Evolutionary conservation across 805 yeast genomes (phyloP).

Genomic region (Diddensiella caesifluorescens): DNA sequence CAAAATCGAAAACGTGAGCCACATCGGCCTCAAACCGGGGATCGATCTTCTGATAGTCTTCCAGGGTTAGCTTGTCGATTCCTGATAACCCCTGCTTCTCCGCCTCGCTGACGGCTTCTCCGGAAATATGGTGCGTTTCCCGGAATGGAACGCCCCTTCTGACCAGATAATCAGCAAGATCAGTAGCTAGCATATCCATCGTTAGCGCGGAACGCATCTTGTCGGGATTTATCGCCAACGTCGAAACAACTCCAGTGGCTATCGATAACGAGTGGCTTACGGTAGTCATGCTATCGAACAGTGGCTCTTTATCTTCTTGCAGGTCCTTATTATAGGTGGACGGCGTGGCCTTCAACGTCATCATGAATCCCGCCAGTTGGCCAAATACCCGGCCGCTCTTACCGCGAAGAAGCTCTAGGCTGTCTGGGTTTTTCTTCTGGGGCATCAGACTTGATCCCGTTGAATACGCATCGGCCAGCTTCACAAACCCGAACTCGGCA

Average conservation of each 20-base stretch:
- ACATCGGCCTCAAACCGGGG: slow-evolving; percentile 77
- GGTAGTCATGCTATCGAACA: slow-evolving; percentile 83
- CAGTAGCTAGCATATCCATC: slow-evolving; percentile 99
- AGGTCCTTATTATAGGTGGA: slow-evolving; percentile 96
- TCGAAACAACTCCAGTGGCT: slow-evolving; percentile 94
- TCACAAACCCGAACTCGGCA: slow-evolving; percentile 93
- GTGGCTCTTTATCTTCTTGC: slow-evolving; percentile 99
- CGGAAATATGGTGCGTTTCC: slow-evolving; percentile 98
- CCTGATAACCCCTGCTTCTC: slow-evolving; percentile 75
- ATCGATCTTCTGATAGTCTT: slow-evolving; percentile 77
- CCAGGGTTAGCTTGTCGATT: slow-evolving; percentile 74
- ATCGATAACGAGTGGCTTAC: slow-evolving; percentile 91
- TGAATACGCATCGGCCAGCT: slow-evolving; percentile 94
- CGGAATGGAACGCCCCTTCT: slow-evolving; percentile 98
- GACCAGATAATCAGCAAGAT: slow-evolving; percentile 94
- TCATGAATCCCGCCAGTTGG: slow-evolving; percentile 87
- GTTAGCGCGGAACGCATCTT: slow-evolving; percentile 85
- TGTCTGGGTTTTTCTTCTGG: slow-evolving; percentile 97
- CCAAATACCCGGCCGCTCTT: slow-evolving; percentile 98
- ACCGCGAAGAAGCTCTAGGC: slow-evolving; percentile 90
- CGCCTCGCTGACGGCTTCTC: slow-evolving; percentile 91
- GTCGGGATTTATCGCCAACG: slow-evolving; percentile 64
- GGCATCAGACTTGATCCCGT: slow-evolving; percentile 99
- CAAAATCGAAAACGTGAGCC: slow-evolving; percentile 81
- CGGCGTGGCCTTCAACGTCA: slow-evolving; percentile 95